Conservation (phyloP, 202 grass and related monocot genomes). For the Musa balbisiana region DNA sequence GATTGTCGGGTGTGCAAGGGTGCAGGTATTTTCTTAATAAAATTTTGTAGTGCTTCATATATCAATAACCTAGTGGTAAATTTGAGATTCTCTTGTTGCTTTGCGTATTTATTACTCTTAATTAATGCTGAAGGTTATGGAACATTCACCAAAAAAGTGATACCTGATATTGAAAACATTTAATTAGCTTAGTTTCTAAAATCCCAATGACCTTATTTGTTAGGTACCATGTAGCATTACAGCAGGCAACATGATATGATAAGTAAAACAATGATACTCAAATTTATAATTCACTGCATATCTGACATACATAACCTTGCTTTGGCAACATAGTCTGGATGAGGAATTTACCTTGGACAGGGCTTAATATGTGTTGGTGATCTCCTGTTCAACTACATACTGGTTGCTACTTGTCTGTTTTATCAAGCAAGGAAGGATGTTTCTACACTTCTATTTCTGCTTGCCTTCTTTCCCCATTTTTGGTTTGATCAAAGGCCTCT, state of each 20-base stretch:
- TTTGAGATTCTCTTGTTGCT: neutral
- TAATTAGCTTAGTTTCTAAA: too few relatives aligned
- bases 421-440: neutral
- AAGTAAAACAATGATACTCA: neutral
- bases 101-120: neutral
- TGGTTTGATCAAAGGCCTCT: neutral
- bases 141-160: too few relatives aligned
- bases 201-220: too few relatives aligned
- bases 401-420: neutral
- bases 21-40: constrained; percentile 50
- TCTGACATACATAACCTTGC: neutral
- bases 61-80: neutral
- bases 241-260: too few relatives aligned
- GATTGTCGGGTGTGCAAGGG: constrained; percentile 87
- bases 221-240: too few relatives aligned
- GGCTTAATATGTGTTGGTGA: neutral
- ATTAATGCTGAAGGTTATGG: too few relatives aligned
- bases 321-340: neutral
- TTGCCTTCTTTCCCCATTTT: neutral
- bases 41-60: constrained; percentile 1
- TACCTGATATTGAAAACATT: too few relatives aligned
- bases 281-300: neutral
- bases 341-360: neutral
- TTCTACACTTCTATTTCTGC: neutral
- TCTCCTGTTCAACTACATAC: neutral